Evolutionary conservation across 257 asterid species (phyloP).

Genomic region (Solanum tacnaense): DNA sequence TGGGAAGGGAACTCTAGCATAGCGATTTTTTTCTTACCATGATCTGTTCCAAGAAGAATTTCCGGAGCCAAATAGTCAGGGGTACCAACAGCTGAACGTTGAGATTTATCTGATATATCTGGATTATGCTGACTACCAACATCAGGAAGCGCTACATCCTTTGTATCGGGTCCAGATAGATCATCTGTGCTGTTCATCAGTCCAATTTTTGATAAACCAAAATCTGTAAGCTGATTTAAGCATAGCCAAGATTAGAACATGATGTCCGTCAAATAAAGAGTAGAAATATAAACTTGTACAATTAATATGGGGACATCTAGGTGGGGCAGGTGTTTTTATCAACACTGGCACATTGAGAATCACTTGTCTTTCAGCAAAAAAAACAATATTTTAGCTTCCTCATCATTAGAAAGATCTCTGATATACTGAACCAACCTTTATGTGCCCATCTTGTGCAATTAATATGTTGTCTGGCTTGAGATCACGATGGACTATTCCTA

Average conservation of each 20-base stretch:
- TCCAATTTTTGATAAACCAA: constrained; percentile 89
- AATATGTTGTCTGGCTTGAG: constrained; percentile 92
- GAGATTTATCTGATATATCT: constrained; percentile 25
- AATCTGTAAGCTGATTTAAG: constrained; percentile 84
- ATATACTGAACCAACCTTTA: constrained; percentile 47
- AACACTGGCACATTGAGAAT: background rate
- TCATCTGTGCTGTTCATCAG: constrained; percentile 89
- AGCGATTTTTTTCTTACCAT: constrained; percentile 43
- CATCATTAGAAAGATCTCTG: background rate
- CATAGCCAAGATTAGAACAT: constrained; percentile 12
- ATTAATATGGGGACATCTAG: background rate
- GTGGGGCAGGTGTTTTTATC: background rate
- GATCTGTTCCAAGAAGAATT: constrained; percentile 92
- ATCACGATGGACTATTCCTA: constrained; percentile 94
- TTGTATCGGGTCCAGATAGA: constrained; percentile 44
- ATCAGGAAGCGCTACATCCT: constrained; percentile 26
- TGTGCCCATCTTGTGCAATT: constrained; percentile 93
- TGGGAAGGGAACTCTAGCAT: constrained; percentile 8
- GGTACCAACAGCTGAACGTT: constrained; percentile 88
- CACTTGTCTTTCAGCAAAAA: background rate
- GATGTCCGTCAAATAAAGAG: background rate
- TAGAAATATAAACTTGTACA: background rate
- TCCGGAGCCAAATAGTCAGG: constrained; percentile 99
- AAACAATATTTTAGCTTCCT: background rate
- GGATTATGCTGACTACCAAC: constrained; percentile 29